These are phyloP conservation scores for Edaphochlamys debaryana DNA, from an alignment of 139 green algal genomes.

Conservation along the genomic window DNA sequence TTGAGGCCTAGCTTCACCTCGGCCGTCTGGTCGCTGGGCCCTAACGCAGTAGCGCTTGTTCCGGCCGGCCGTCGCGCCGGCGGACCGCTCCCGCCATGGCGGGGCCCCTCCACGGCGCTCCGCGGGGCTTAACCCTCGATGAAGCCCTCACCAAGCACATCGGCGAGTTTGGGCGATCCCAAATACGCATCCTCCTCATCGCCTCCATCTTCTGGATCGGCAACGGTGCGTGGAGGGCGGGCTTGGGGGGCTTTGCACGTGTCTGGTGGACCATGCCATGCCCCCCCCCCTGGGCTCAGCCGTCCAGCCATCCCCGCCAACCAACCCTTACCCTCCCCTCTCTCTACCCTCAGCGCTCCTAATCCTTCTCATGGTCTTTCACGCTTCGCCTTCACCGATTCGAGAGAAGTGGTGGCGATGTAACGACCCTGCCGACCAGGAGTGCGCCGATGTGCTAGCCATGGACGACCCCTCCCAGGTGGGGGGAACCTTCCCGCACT, in stretches of 20 bases:
- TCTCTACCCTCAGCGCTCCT: conserved; percentile 23
- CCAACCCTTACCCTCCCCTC: not conserved
- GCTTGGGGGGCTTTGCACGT: no score
- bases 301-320: not conserved
- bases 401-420: conserved; percentile 40
- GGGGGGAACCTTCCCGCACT: no score
- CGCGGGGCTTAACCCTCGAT: conserved; percentile 55
- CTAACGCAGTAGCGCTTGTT: no score
- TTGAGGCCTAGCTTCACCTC: no score
- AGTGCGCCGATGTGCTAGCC: conserved; percentile 12
- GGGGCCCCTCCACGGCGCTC: no score
- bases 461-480: not conserved
- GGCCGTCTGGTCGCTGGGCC: no score
- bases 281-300: no score
- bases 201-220: conserved; percentile 37
- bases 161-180: conserved; percentile 47
- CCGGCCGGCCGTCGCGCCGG: no score
- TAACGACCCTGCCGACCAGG: conserved; percentile 1
- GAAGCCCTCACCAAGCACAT: conserved; percentile 52
- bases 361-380: conserved; percentile 58
- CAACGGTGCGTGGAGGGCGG: conserved; percentile 18
- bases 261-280: not conserved
- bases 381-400: conserved; percentile 5
- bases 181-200: conserved; percentile 27
- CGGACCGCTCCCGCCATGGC: no score